Conservation (phyloP, 1,284 basidiomycete species). For the Phenoliferia sp. region DNA sequence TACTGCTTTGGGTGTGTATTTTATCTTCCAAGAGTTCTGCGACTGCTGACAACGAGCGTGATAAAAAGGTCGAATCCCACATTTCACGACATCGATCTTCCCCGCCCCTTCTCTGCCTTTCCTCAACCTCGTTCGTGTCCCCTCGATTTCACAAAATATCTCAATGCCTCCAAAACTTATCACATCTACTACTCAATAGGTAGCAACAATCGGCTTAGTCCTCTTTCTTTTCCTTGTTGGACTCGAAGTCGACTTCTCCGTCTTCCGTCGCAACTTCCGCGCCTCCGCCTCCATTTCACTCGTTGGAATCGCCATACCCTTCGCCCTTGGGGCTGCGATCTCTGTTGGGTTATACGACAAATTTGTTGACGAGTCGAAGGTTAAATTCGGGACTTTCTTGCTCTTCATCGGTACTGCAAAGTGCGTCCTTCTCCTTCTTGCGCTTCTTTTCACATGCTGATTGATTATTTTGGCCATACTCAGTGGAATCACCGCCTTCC, state of each 20-base stretch:
- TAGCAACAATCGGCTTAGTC: slow-evolving; percentile 75
- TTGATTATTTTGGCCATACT: too few relatives aligned
- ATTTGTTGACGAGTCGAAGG: slow-evolving; percentile 60
- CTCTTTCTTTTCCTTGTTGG: slow-evolving; percentile 81
- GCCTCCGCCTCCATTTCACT: slow-evolving; percentile 49
- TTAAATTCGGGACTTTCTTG: slow-evolving; percentile 80
- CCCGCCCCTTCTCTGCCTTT: slow-evolving; percentile 65
- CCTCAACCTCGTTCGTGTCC: slow-evolving; percentile 56
- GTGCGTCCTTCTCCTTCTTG: slow-evolving; percentile 5
- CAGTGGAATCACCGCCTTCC: slow-evolving; percentile 47
- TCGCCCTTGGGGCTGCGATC: slow-evolving; percentile 77
- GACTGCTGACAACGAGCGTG: background rate
- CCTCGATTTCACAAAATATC: background rate
- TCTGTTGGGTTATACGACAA: slow-evolving; percentile 72
- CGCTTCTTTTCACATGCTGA: too few relatives aligned
- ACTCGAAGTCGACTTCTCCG: slow-evolving; percentile 74
- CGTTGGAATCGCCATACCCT: slow-evolving; percentile 67
- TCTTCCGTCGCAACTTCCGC: slow-evolving; percentile 51
- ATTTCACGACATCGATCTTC: slow-evolving; percentile 78
- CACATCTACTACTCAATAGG: slow-evolving; percentile 66
- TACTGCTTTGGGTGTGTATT: slow-evolving; percentile 50
- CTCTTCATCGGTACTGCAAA: slow-evolving; percentile 76
- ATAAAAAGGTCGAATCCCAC: slow-evolving; percentile 59
- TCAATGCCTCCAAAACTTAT: slow-evolving; percentile 70
- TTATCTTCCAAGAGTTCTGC: too few relatives aligned